A percentile compares a stretch with the other conserved stretches of the same genome.
phyloP scores from a whole-genome alignment of 768 basidiomycete species.

The Amanita fuliginea region DNA sequence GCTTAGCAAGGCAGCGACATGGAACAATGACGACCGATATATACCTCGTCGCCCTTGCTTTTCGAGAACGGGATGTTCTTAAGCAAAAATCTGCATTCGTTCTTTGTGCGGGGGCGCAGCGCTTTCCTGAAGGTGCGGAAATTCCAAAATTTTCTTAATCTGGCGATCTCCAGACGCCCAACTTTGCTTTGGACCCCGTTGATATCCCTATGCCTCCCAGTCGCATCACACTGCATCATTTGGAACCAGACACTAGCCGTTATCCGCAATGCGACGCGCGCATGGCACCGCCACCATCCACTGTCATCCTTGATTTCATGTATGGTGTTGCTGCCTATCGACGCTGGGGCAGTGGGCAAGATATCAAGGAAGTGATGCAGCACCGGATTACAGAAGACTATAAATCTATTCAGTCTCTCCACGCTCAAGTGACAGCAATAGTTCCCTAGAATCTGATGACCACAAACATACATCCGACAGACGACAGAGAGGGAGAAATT shows the following conservation, averaged over 20 bases:
- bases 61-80: conserved; percentile 6
- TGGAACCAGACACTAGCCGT: not conserved
- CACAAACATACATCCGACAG: conserved; percentile 5
- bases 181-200: conserved; percentile 4
- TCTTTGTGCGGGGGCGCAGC: not conserved
- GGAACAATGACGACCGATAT: too few relatives aligned
- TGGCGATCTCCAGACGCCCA: conserved; percentile 3
- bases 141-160: conserved; percentile 3
- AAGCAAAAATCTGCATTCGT: not conserved
- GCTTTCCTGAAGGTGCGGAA: not conserved
- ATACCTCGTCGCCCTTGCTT: too few relatives aligned
- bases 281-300: not conserved
- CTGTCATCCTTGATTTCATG: conserved; percentile 2
- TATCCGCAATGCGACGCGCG: not conserved
- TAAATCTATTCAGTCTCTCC: conserved; percentile 1
- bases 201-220: conserved; percentile 9
- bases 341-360: conserved; percentile 9
- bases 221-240: conserved; percentile 11
- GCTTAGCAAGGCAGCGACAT: too few relatives aligned
- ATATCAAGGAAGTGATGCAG: conserved; percentile 8
- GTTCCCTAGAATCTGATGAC: not conserved
- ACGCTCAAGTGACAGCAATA: not conserved
- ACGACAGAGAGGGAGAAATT: conserved; percentile 4
- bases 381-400: not conserved
- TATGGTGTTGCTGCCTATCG: conserved; percentile 11